These are phyloP conservation scores for Hypoxylon perforatum DNA, from an alignment of 495 filamentous ascomycete genomes.

Conservation along the genomic window DNA sequence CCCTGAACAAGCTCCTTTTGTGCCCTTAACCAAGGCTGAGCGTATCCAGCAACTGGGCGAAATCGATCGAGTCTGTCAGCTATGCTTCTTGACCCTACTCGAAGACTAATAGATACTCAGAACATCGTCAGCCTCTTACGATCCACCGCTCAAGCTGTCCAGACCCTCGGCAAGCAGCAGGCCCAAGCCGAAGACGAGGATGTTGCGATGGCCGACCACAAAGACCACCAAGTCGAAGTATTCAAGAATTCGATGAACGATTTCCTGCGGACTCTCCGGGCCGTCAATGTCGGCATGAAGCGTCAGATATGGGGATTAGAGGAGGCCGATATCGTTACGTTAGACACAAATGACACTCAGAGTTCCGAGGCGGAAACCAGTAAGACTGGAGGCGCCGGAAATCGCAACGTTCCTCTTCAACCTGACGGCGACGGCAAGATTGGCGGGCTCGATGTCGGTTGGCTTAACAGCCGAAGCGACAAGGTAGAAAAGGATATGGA, in stretches of 20 bases:
- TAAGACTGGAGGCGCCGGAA: conserved; percentile 26
- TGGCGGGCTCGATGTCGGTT: conserved; percentile 79
- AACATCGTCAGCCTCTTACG: conserved; percentile 67
- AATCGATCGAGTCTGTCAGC: conserved; percentile 71
- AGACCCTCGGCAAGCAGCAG: conserved; percentile 70
- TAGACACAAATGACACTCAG: conserved; percentile 42
- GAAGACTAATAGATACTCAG: conserved; percentile 40
- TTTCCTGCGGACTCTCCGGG: conserved; percentile 76
- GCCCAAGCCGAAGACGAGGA: conserved; percentile 41
- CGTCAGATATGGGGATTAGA: conserved; percentile 85
- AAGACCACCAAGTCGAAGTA: conserved; percentile 47
- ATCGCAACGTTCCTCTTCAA: conserved; percentile 45
- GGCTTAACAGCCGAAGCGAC: conserved; percentile 84
- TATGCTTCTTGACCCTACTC: not conserved
- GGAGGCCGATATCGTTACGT: conserved; percentile 77
- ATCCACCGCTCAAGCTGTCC: conserved; percentile 74
- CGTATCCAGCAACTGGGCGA: conserved; percentile 81
- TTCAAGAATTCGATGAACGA: conserved; percentile 72
- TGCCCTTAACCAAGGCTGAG: conserved; percentile 70
- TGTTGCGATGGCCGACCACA: conserved; percentile 47
- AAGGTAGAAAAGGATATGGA: conserved; percentile 82
- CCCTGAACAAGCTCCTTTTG: conserved; percentile 33
- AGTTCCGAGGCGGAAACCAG: conserved; percentile 37
- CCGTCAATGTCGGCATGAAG: conserved; percentile 74
- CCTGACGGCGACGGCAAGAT: conserved; percentile 66